Percentiles rank a stretch among this genome's conserved stretches.
These are phyloP conservation scores for Aegilops longissima DNA, from an alignment of 176 grass and related monocot genomes.

Conservation along the genomic window DNA sequence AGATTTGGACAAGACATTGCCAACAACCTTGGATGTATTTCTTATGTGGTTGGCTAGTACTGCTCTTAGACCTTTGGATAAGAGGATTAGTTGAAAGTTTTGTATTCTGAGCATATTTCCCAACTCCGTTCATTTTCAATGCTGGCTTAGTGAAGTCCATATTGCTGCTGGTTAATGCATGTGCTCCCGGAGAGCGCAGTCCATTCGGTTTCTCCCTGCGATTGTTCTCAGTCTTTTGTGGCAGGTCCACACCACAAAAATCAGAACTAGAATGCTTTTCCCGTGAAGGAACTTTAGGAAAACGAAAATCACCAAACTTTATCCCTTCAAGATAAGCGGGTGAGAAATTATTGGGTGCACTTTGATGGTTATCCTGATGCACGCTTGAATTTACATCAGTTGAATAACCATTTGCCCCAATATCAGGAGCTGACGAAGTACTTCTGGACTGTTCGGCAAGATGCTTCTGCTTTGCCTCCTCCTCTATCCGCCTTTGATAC, in stretches of 20 bases:
- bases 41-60: conserved; percentile 41
- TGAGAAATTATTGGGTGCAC: conserved; percentile 28
- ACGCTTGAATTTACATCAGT: conserved; percentile 28
- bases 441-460: conserved; percentile 56
- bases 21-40: conserved; percentile 77
- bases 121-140: conserved; percentile 55
- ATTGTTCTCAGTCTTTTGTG: conserved; percentile 30
- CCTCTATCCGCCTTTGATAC: conserved; percentile 80
- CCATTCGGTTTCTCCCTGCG: conserved; percentile 33
- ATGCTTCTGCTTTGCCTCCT: conserved; percentile 75
- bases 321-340: conserved; percentile 61
- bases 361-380: conserved; percentile 38
- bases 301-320: conserved; percentile 79
- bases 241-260: conserved; percentile 18
- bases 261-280: conserved; percentile 36
- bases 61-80: conserved; percentile 54
- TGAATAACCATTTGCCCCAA: conserved; percentile 7
- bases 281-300: conserved; percentile 48
- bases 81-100: conserved; percentile 44
- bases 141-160: conserved; percentile 29
- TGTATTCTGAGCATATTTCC: conserved; percentile 45
- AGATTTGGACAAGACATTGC: conserved; percentile 26
- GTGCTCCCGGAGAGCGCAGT: conserved; percentile 15
- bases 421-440: conserved; percentile 31
- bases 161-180: conserved; percentile 33